phyloP scores from a whole-genome alignment of 1,284 basidiomycete species.

The Apiotrichum porosum region DNA sequence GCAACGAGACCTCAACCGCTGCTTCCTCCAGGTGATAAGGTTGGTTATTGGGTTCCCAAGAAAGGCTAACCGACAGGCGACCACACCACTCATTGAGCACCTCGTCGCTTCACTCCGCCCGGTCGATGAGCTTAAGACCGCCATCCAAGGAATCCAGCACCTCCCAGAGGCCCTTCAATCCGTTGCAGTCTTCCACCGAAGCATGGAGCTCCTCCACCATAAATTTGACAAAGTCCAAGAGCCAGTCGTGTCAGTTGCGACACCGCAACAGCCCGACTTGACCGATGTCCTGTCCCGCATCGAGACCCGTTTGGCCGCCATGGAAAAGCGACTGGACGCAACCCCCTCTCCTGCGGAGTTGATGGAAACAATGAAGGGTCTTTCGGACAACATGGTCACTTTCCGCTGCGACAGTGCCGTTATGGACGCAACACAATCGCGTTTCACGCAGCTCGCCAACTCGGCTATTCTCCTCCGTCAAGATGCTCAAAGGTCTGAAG shows the following conservation, averaged over 20 bases:
- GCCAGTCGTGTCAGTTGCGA: not conserved
- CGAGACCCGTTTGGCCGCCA: not conserved
- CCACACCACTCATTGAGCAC: constrained; percentile 17
- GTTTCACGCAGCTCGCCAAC: too few relatives aligned
- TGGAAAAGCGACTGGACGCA: not conserved
- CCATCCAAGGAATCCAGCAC: constrained; percentile 6
- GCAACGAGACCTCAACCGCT: not conserved
- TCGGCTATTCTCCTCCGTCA: too few relatives aligned
- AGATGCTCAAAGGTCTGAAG: too few relatives aligned
- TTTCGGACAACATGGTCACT: not conserved
- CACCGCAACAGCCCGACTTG: not conserved
- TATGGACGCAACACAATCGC: too few relatives aligned
- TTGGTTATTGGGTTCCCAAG: too few relatives aligned
- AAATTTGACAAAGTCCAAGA: constrained; percentile 3
- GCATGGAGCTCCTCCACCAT: constrained; percentile 1
- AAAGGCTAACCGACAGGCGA: constrained; percentile 2
- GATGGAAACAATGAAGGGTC: too few relatives aligned
- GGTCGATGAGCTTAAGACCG: constrained; percentile 13
- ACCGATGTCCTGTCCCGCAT: not conserved
- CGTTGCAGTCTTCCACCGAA: not conserved
- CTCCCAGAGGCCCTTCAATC: constrained; percentile 5
- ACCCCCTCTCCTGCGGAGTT: too few relatives aligned
- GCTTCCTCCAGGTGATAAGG: too few relatives aligned
- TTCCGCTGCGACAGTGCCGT: not conserved
- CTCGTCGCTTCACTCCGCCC: constrained; percentile 20